Percentiles rank a stretch among this genome's conserved stretches.
Conservation (phyloP, 805 yeast species). For the Martiniozyma abietophila region DNA sequence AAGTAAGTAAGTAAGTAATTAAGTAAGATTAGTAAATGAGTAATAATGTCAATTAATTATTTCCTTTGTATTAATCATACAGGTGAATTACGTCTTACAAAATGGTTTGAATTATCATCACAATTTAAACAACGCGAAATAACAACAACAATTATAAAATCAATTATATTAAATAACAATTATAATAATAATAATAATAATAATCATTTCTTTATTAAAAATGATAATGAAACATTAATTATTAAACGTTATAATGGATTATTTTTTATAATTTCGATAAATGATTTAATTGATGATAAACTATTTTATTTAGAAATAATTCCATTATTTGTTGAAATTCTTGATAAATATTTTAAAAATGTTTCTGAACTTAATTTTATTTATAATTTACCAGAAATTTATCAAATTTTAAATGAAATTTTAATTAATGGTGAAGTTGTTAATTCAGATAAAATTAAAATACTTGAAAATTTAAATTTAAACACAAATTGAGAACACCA, state of each 20-base stretch:
- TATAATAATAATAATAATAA: constrained; percentile 68
- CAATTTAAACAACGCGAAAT: constrained; percentile 29
- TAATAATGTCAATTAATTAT: too few relatives aligned
- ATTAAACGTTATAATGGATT: constrained; percentile 89
- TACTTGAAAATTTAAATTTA: constrained; percentile 48
- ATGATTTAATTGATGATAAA: constrained; percentile 53
- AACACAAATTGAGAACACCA: background rate
- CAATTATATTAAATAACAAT: constrained; percentile 75
- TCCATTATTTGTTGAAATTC: constrained; percentile 80
- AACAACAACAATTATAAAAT: constrained; percentile 38
- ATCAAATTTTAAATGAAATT: constrained; percentile 76
- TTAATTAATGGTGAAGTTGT: constrained; percentile 88
- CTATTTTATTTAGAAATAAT: constrained; percentile 73
- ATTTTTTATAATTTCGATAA: constrained; percentile 79
- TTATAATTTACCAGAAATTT: constrained; percentile 81
- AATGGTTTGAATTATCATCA: too few relatives aligned
- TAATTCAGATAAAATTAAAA: constrained; percentile 65
- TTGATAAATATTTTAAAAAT: constrained; percentile 78
- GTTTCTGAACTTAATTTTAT: constrained; percentile 93
- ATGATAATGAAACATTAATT: constrained; percentile 58
- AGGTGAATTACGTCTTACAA: constrained; percentile 1
- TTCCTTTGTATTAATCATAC: background rate
- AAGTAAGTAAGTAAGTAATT: too few relatives aligned
- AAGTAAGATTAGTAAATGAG: too few relatives aligned
- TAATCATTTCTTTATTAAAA: constrained; percentile 40